A percentile compares a stretch with the other conserved stretches of the same genome.
Conservation (phyloP, 495 filamentous ascomycete genomes). For the Trichoderma virens region DNA sequence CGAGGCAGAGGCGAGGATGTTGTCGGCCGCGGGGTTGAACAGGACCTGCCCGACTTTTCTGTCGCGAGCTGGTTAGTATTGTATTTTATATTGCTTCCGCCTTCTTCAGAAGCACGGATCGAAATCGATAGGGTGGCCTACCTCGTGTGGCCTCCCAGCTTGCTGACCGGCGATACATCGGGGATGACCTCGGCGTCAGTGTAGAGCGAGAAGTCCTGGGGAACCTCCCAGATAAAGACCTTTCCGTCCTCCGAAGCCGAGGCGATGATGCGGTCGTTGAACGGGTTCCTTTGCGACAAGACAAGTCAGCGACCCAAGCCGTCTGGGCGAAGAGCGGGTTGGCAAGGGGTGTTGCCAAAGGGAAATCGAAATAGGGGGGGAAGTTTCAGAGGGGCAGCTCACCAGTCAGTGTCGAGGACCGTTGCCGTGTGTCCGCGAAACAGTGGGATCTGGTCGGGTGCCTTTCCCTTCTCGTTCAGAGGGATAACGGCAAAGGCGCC, state of each 20-base stretch:
- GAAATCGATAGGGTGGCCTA: conserved; percentile 16
- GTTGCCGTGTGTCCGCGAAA: conserved; percentile 94
- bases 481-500: conserved; percentile 97
- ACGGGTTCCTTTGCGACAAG: conserved; percentile 60
- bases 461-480: conserved; percentile 73
- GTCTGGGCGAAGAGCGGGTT: neutral
- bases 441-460: conserved; percentile 87
- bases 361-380: neutral
- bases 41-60: conserved; percentile 96
- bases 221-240: conserved; percentile 93
- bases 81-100: neutral
- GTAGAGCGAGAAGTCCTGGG: conserved; percentile 74
- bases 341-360: neutral
- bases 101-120: neutral
- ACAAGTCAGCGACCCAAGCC: conserved; percentile 25
- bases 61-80: neutral
- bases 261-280: conserved; percentile 86
- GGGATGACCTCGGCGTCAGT: conserved; percentile 74
- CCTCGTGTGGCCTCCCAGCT: conserved; percentile 69
- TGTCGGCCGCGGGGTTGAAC: conserved; percentile 94
- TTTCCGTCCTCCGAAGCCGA: conserved; percentile 96
- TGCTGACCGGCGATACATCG: conserved; percentile 73
- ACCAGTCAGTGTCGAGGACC: conserved; percentile 98
- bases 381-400: no score
- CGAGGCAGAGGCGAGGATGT: conserved; percentile 89